Base-by-base conservation (phyloP, 2,329 filamentous ascomycete genomes). In the Colletotrichum chrysophilum region DNA sequence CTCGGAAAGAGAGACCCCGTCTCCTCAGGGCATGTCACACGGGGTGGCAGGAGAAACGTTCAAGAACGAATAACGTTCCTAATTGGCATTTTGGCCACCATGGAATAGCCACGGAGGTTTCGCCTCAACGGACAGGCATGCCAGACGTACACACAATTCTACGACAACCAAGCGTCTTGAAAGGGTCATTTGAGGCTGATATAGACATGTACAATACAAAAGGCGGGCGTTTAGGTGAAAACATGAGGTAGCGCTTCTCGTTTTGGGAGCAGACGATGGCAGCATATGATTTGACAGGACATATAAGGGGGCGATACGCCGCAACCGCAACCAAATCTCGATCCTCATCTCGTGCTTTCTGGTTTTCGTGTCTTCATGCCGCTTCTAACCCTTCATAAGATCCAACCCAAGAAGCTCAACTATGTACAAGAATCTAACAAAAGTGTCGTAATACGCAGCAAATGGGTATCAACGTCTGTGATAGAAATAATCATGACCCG, bases 401-500 rank as follows among this genome's bases (percentile, higher is more conserved):
- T 61, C 32, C 43, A 24, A 3, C 18, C 36, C 21, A 48, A 24
- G n/a, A 21, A 26, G 26, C 32, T 24, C 36, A 64, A 74, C 7
- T 70, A 75, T 75, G 36, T 77, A 78, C 70, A 64, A 70, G 55
- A 76, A 77, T 56, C 61, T 32, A 74, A 70, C 48, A 56, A 56
- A 68, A 66, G 21, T 64, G 43, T 75, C 70, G 48, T 61, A 64
- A 71, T 38, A 76, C 71, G 64, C 77, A 52, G 78, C 66, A 58
- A 76, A 66, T 66, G 75, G 78, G 77, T 78, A 78, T 78, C 74
- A 77, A 76, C 74, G 68, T 75, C 70, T 66, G 38, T 66, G 55
- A 36, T 26, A 75, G 61, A 18, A 71, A 61, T 43, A 43, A 38
- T 64, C 61, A 71, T 71, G 34, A 61, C 48, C 71, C 61, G 28